A percentile compares a stretch with the other conserved stretches of the same genome.
Conservation (phyloP, 345 rosid species). For the Raphanus raphanistrum region DNA sequence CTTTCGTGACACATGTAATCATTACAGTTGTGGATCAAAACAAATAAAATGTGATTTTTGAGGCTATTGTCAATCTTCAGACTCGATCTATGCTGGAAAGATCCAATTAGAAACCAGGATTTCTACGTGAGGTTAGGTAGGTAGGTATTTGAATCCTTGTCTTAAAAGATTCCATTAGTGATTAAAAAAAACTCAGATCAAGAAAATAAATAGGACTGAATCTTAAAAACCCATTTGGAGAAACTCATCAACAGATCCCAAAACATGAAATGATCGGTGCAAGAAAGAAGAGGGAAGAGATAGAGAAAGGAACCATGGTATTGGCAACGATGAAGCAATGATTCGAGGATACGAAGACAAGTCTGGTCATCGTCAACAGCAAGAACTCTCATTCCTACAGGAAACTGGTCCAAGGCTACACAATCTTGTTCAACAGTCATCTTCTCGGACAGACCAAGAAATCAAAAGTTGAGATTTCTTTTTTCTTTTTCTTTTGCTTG, state of each 20-base stretch:
- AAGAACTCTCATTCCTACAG: conserved; percentile 77
- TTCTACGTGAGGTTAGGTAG: conserved; percentile 4
- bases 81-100: neutral
- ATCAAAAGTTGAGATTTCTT: neutral
- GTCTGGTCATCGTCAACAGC: conserved; percentile 88
- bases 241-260: too few relatives aligned
- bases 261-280: too few relatives aligned
- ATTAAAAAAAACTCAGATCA: conserved; percentile 18
- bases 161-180: conserved; percentile 16
- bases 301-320: conserved; percentile 53
- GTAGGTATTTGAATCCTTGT: neutral
- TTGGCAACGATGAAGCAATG: conserved; percentile 70
- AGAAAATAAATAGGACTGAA: conserved; percentile 2
- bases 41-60: conserved; percentile 1
- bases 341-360: conserved; percentile 60
- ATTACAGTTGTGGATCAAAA: conserved; percentile 9
- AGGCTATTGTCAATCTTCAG: neutral
- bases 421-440: conserved; percentile 63
- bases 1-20: conserved; percentile 19
- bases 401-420: conserved; percentile 55
- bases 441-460: neutral
- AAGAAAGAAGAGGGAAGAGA: neutral
- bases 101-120: conserved; percentile 11
- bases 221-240: neutral
- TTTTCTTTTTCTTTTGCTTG: neutral